Conservation (phyloP, 768 basidiomycete species). For the Russula sp. region DNA sequence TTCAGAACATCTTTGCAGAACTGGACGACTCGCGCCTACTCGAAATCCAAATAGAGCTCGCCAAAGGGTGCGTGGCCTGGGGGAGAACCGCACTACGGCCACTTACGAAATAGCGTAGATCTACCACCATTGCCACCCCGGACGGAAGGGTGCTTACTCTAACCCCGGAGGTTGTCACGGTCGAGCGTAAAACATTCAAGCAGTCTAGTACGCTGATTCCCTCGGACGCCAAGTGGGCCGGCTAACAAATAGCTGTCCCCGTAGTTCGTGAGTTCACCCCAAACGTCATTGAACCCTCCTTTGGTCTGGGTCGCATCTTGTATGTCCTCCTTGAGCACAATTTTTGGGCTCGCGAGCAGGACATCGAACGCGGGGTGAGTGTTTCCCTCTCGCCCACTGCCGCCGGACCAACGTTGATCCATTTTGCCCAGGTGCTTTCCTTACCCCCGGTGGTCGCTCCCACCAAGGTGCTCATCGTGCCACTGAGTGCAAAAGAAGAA, state of each 20-base stretch:
- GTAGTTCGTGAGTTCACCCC: constrained; percentile 92
- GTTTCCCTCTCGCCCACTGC: background rate
- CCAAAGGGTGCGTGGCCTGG: constrained; percentile 51
- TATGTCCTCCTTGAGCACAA: constrained; percentile 92
- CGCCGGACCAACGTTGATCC: constrained; percentile 16
- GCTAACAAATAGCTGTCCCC: constrained; percentile 23
- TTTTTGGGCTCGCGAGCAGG: constrained; percentile 92
- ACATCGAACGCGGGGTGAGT: constrained; percentile 81
- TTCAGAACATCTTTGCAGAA: constrained; percentile 56
- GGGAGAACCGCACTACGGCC: constrained; percentile 7
- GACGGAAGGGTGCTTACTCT: constrained; percentile 65
- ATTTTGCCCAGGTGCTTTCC: constrained; percentile 64
- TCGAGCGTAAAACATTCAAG: constrained; percentile 81
- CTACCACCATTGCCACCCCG: constrained; percentile 42
- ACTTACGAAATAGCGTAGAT: constrained; percentile 35
- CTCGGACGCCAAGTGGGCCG: constrained; percentile 1
- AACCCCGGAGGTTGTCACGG: constrained; percentile 63
- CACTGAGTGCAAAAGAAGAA: constrained; percentile 78
- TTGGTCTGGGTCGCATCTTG: constrained; percentile 93
- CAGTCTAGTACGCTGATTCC: constrained; percentile 56
- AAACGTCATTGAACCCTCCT: constrained; percentile 98
- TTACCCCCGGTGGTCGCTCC: constrained; percentile 87
- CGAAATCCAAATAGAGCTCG: constrained; percentile 62
- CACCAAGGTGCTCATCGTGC: constrained; percentile 94
- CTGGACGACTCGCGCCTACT: constrained; percentile 60